Evolutionary conservation across 2,329 filamentous ascomycete genomes (phyloP).

Genomic region (Fusarium sp.): DNA sequence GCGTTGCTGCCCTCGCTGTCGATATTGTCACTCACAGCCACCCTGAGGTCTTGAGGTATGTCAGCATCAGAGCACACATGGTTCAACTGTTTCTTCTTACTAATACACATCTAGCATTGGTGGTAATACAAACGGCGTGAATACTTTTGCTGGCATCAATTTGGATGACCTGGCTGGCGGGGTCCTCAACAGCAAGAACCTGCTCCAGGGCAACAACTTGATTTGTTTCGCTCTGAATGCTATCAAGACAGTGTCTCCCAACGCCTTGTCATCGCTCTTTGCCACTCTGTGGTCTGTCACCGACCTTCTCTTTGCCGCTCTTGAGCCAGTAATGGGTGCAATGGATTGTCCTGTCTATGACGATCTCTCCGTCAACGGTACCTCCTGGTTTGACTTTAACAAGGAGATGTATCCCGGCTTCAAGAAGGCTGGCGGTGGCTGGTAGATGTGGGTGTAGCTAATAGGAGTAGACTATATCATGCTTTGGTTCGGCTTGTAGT

Average conservation of each 20-base stretch:
- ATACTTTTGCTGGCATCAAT: constrained; percentile 60
- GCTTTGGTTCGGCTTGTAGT: not conserved
- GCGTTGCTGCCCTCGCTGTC: constrained; percentile 52
- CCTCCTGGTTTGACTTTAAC: constrained; percentile 36
- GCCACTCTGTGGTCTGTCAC: constrained; percentile 40
- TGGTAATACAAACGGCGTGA: constrained; percentile 60
- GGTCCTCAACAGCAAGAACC: constrained; percentile 52
- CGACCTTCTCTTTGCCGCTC: constrained; percentile 28
- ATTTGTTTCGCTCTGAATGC: constrained; percentile 53
- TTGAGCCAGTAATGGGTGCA: constrained; percentile 32
- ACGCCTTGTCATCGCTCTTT: constrained; percentile 52
- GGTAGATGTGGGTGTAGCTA: constrained; percentile 2
- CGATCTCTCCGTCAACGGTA: constrained; percentile 34
- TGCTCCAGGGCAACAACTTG: constrained; percentile 59
- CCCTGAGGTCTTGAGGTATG: constrained; percentile 49
- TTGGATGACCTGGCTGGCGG: constrained; percentile 54
- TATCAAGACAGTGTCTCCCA: constrained; percentile 53
- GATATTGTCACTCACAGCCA: constrained; percentile 54
- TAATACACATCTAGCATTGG: constrained; percentile 51
- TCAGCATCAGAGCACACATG: not conserved
- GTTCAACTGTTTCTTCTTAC: not conserved
- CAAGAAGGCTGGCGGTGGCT: constrained; percentile 35
- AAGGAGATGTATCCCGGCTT: constrained; percentile 33
- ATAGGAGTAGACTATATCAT: not conserved
- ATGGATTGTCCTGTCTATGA: constrained; percentile 29